These are phyloP conservation scores for Chamaecrista fasciculata DNA, from an alignment of 306 rosid species.

Conservation along the genomic window DNA sequence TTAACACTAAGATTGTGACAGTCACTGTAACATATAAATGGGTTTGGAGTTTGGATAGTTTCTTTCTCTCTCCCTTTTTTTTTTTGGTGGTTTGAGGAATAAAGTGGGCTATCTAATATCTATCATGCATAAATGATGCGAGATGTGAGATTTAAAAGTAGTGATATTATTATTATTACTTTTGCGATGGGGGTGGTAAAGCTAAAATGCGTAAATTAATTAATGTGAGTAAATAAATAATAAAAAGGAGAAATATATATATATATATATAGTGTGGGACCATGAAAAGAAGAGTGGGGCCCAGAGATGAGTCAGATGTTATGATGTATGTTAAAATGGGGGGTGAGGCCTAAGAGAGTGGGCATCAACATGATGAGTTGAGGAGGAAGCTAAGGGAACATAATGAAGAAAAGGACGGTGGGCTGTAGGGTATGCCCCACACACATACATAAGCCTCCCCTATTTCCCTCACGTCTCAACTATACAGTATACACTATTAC, in stretches of 20 bases:
- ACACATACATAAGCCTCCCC: not conserved
- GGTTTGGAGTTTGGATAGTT: no score
- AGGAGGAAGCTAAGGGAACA: constrained; percentile 33
- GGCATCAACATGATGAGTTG: constrained; percentile 41
- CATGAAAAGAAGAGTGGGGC: constrained; percentile 1
- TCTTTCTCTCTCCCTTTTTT: no score
- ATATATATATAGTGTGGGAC: no score
- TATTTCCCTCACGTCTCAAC: not conserved
- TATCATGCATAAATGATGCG: not conserved
- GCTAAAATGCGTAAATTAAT: no score
- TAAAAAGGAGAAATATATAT: not conserved
- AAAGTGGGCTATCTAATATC: no score
- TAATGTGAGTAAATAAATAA: not conserved
- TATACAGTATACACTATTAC: no score
- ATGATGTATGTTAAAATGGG: constrained; percentile 38
- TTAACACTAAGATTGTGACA: no score
- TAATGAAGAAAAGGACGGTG: constrained; percentile 38
- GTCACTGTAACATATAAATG: no score
- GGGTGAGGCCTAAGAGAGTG: constrained; percentile 24
- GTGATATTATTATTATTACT: no score
- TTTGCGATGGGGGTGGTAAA: no score
- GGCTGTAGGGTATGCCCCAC: constrained; percentile 27
- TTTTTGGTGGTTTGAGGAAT: not conserved
- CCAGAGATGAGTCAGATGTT: constrained; percentile 27
- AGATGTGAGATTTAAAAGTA: not conserved